A percentile compares a stretch with the other conserved stretches of the same genome.
These are phyloP conservation scores for Austroboletus festivus DNA, from an alignment of 768 basidiomycete species.

Conservation along the genomic window DNA sequence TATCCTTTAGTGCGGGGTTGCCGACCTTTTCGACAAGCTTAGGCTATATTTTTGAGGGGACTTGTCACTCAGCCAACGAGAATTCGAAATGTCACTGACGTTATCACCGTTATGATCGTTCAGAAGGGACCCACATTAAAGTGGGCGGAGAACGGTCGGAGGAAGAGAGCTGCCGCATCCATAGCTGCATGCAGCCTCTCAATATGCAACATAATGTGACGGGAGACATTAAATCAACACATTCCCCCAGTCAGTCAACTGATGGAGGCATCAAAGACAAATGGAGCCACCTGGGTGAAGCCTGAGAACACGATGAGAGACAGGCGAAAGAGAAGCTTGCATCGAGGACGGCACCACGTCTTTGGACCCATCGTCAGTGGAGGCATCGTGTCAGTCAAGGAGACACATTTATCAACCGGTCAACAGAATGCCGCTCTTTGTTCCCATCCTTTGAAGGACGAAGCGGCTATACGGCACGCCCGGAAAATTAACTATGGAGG, in stretches of 20 bases:
- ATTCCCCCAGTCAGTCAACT: background rate
- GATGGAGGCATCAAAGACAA: background rate
- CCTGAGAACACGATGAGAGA: background rate
- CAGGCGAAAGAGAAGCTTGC: background rate
- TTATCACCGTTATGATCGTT: constrained; percentile 17
- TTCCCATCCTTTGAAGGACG: constrained; percentile 13
- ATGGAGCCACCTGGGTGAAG: background rate
- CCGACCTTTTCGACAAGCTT: constrained; percentile 12
- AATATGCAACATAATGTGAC: constrained; percentile 1
- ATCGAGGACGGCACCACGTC: constrained; percentile 1
- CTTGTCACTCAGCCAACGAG: background rate
- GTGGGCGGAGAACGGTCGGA: constrained; percentile 3
- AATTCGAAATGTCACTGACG: constrained; percentile 15
- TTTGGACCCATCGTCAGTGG: background rate
- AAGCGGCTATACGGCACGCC: background rate
- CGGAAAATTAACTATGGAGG: constrained; percentile 21
- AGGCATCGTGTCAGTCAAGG: constrained; percentile 17
- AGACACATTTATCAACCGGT: constrained; percentile 16
- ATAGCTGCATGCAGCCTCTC: background rate
- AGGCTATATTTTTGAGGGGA: constrained; percentile 13
- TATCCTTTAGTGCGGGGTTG: constrained; percentile 10
- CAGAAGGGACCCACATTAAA: constrained; percentile 2
- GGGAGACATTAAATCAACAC: background rate
- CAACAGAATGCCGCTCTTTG: constrained; percentile 11
- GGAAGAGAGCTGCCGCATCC: constrained; percentile 11